phyloP scores from a whole-genome alignment of 306 rosid genomes.

The Acacia acuminata region DNA sequence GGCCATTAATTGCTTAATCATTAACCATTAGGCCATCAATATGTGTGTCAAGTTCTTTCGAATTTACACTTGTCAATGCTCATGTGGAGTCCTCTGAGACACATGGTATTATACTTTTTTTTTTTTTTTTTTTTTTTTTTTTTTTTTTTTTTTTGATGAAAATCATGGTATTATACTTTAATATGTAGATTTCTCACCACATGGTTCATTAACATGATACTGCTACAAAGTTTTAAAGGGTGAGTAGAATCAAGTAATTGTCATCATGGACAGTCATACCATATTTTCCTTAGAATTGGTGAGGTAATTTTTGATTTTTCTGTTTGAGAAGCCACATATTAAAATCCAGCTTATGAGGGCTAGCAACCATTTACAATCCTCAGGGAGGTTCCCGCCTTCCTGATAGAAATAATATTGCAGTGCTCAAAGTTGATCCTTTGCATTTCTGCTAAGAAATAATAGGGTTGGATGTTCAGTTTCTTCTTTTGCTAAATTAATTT shows the following conservation, averaged over 20 bases:
- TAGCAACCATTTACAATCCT: not conserved
- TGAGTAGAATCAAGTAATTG: not conserved
- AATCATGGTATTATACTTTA: not conserved
- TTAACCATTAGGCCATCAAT: not conserved
- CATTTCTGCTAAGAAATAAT: not conserved
- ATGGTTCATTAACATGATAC: not conserved
- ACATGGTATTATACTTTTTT: not conserved
- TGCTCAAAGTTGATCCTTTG: not conserved
- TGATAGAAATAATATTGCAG: not conserved
- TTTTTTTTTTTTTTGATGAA: too few species aligned
- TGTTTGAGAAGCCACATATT: not conserved
- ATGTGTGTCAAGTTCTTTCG: not conserved
- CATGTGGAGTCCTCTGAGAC: not conserved
- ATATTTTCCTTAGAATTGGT: not conserved
- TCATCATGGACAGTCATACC: slow-evolving; percentile 8
- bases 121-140: too few species aligned
- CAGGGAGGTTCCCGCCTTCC: not conserved
- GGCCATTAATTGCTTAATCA: not conserved
- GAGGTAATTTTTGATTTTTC: not conserved
- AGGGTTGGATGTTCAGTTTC: not conserved
- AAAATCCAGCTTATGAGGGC: not conserved
- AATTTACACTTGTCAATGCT: not conserved
- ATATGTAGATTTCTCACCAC: not conserved
- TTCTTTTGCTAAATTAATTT: not conserved
- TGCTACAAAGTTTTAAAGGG: not conserved